These are phyloP conservation scores for Antitrichia curtipendula DNA, from an alignment of 225 moss, liverwort and hornwort species.

Conservation along the genomic window DNA sequence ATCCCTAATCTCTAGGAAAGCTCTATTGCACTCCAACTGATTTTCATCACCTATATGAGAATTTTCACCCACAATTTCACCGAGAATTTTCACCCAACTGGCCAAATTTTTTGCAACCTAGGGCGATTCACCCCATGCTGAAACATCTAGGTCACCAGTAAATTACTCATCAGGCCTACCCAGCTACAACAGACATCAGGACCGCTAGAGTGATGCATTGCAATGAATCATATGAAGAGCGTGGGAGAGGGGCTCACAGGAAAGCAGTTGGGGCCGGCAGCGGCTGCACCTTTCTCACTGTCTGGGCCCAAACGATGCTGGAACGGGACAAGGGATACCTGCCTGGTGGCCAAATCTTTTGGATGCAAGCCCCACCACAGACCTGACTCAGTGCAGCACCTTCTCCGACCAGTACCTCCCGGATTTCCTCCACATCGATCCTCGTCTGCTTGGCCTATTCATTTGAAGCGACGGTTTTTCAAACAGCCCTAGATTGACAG, in stretches of 20 bases:
- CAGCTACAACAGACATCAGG: not conserved
- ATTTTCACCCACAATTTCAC: not conserved
- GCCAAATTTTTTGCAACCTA: not conserved
- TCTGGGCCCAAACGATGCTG: not conserved
- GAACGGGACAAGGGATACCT: not conserved
- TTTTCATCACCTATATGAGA: too few relatives aligned
- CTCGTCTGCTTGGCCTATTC: not conserved
- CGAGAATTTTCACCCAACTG: not conserved
- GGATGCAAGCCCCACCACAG: not conserved
- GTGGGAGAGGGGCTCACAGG: not conserved
- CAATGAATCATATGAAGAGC: conserved; percentile 6
- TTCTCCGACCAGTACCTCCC: not conserved
- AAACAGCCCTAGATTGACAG: not conserved
- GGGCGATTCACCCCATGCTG: not conserved
- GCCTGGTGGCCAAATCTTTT: not conserved
- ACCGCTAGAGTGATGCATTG: not conserved
- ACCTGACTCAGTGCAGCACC: not conserved
- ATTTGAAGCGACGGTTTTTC: not conserved
- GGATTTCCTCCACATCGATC: not conserved
- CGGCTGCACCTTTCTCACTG: not conserved
- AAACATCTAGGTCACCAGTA: not conserved
- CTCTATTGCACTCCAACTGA: not conserved
- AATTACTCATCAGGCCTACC: not conserved
- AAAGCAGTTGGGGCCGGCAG: not conserved
- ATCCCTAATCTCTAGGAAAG: not conserved